Base-by-base conservation (phyloP, 192 early-diverging fungal genomes). In the Backusella luteola region DNA sequence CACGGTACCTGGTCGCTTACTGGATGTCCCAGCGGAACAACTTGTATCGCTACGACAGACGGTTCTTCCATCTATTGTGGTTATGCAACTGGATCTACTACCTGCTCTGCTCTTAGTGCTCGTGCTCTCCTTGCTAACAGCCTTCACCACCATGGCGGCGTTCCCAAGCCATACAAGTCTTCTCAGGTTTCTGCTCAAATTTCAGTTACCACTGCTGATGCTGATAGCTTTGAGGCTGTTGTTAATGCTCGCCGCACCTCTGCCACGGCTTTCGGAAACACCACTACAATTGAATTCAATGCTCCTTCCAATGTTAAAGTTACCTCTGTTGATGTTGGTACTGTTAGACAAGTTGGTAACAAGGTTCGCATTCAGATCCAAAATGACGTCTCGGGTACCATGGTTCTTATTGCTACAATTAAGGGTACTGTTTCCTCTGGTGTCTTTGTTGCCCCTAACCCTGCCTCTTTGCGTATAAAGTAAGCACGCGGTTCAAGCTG, bases 1-100 rank as follows among this genome's bases (percentile, higher is more conserved):
- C 69, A 81, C n/a, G 85, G 85, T 12, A 26, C 34, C 9, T 89
- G 88, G 88, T 77, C 80, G 19, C 66, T 84, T 3, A 67, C 75
- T 26, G 12, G 80, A 9, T 89, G 88, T 59, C 79, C 82, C 3
- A 34, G 81, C 4, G 85, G 87, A 21, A 85, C 84, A 14, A 76
- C 76, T 34, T 89, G 88, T 75, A 77, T 81, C 39, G 63, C 83
- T 34, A 85, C 80, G 2, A 82, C 83, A 1, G 76, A 85, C 52
- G 78, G 80, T 29, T 77, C 83, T 12, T 79, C 82, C 1, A 76
- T 87, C 1, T 86, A 82, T 78, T 53, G 72, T 82, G 77, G 75
- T 36, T 29, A 78, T 78, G 19, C 67, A 34, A 46, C 63, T 39
- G 53, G 67, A 6, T 29, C 29, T 3, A 17, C 34, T 34, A 75